Evolutionary conservation across 257 asterid genomes (phyloP).

Genomic region (Solanum stenotomum): DNA sequence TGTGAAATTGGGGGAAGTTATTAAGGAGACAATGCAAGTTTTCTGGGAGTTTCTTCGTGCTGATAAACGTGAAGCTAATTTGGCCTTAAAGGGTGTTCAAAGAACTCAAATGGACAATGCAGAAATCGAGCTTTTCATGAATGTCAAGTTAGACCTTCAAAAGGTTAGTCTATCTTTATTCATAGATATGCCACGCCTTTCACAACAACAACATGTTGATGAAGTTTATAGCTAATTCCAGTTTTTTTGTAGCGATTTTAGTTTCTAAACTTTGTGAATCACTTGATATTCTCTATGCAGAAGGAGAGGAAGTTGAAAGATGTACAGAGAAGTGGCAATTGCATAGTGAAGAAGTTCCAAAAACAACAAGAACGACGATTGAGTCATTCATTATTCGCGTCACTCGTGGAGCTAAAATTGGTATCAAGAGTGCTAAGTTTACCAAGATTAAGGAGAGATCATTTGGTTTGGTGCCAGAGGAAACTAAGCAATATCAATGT

Average conservation of each 20-base stretch:
- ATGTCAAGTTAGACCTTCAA: constrained; percentile 35
- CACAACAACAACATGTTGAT: neutral
- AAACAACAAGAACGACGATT: constrained; percentile 17
- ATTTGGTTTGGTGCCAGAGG: constrained; percentile 58
- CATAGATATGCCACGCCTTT: neutral
- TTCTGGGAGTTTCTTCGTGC: constrained; percentile 55
- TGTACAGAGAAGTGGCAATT: constrained; percentile 41
- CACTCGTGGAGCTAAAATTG: constrained; percentile 59
- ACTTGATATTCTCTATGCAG: constrained; percentile 25
- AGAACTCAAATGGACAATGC: constrained; percentile 15
- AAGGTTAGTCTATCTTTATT: constrained; percentile 33
- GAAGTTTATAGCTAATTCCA: neutral
- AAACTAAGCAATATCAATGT: constrained; percentile 51
- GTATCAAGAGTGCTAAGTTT: constrained; percentile 45
- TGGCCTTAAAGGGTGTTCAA: constrained; percentile 17
- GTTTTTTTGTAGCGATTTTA: neutral
- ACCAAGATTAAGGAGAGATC: constrained; percentile 48
- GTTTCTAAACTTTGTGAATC: neutral
- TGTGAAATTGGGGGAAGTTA: constrained; percentile 21
- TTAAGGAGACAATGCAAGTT: constrained; percentile 47
- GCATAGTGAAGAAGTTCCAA: constrained; percentile 68
- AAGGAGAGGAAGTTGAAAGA: constrained; percentile 59
- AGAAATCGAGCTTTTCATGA: constrained; percentile 31
- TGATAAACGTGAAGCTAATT: constrained; percentile 37
- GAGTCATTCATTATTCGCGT: constrained; percentile 15